A percentile compares a stretch with the other conserved stretches of the same genome.
Evolutionary conservation across 352 stramenopile genomes (phyloP).

Genomic region (Hyaloperonospora arabidopsidis): DNA sequence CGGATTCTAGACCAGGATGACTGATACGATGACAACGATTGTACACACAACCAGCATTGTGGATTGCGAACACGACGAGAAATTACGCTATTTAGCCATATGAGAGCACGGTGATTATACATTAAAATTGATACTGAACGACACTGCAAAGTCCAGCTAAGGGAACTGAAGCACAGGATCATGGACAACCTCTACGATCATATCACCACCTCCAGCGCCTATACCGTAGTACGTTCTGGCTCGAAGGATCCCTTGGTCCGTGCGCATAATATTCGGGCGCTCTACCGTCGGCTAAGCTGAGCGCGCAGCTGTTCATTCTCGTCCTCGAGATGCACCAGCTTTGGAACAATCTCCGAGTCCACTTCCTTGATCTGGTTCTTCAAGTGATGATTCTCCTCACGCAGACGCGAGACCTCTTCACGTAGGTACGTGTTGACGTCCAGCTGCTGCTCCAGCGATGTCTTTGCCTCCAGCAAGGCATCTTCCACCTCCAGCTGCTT

Average conservation of each 20-base stretch:
- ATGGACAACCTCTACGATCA: constrained; percentile 3
- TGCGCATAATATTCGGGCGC: background rate
- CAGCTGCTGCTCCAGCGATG: constrained; percentile 76
- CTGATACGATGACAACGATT: constrained; percentile 8
- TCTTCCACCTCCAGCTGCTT: constrained; percentile 84
- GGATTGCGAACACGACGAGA: background rate
- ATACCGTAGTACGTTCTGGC: too few species aligned
- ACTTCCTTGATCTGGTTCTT: constrained; percentile 86
- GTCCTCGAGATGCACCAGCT: constrained; percentile 75
- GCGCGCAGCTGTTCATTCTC: constrained; percentile 70
- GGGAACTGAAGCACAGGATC: background rate
- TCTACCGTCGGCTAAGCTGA: constrained; percentile 28
- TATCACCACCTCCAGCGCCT: background rate
- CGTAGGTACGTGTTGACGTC: constrained; percentile 81
- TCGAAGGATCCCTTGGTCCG: too few species aligned
- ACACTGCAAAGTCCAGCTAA: constrained; percentile 7
- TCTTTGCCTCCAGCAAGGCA: constrained; percentile 75
- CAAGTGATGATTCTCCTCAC: constrained; percentile 78
- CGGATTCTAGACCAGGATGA: constrained; percentile 37
- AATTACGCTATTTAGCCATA: constrained; percentile 20
- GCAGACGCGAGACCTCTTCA: constrained; percentile 66
- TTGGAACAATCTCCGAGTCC: constrained; percentile 75
- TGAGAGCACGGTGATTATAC: constrained; percentile 17
- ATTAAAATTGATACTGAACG: constrained; percentile 18
- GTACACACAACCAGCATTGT: background rate